Evolutionary conservation across 495 filamentous ascomycete species (phyloP).

Genomic region (Eremomyces bilateralis): DNA sequence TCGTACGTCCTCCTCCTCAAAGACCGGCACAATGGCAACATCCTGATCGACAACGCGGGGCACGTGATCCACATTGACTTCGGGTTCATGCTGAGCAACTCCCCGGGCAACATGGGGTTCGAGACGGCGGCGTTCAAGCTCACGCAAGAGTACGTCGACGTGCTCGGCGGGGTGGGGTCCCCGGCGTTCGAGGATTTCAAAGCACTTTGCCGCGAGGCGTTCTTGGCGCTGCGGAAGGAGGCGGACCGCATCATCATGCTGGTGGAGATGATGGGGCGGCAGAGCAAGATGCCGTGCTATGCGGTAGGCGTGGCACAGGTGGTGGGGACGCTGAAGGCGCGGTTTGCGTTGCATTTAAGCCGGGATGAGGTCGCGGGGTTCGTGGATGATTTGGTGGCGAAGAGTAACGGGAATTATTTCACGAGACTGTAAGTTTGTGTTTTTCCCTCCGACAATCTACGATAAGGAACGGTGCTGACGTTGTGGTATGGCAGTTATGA

Average conservation of each 20-base stretch:
- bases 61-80: conserved; percentile 71
- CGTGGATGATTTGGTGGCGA: conserved; percentile 50
- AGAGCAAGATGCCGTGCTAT: conserved; percentile 60
- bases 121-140: conserved; percentile 65
- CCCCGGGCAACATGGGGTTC: conserved; percentile 52
- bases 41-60: conserved; percentile 55
- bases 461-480: background rate
- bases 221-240: conserved; percentile 46
- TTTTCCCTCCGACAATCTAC: background rate
- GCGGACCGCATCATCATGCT: conserved; percentile 53
- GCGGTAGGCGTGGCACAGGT: conserved; percentile 38
- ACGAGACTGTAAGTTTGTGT: conserved; percentile 37
- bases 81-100: conserved; percentile 65
- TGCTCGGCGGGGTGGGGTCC: conserved; percentile 42
- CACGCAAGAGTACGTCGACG: conserved; percentile 56
- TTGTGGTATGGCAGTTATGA: conserved; percentile 33
- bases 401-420: conserved; percentile 55
- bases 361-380: conserved; percentile 50
- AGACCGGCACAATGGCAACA: conserved; percentile 63
- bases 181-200: conserved; percentile 44
- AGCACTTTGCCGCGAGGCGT: conserved; percentile 48
- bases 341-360: conserved; percentile 54
- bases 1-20: conserved; percentile 58
- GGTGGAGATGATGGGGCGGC: conserved; percentile 53
- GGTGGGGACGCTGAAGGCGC: conserved; percentile 34